Evolutionary conservation across 495 filamentous ascomycete species (phyloP), one percentile per base, ranked within the genome.

Genomic region (Podospora comata): DNA sequence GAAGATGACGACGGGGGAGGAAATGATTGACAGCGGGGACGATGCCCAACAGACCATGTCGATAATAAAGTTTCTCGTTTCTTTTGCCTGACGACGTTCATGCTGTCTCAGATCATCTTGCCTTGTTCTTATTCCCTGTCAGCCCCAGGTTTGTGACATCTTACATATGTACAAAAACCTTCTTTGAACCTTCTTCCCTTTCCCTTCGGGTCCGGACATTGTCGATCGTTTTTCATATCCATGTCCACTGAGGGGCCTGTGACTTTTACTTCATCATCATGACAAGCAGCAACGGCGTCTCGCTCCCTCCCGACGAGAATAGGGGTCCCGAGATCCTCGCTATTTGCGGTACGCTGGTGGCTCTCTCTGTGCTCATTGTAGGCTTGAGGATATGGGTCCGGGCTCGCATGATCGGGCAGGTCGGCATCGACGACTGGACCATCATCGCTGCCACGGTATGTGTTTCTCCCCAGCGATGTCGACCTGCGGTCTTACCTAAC

Each of bases 381-480:
- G 0, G 48, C 11, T 5, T 69, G n/a, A 60, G 72, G 23, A 20
- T 64, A 15, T 71, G 60, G 39, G 67, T 69, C 28, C 48, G 72
- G 44, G 23, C 65, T 0, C 55, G 18, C 39, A 65, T 72, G 28
- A 65, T 72, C 20, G 44, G 65, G 7, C 26, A 57, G 4, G 58
- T 70, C 32, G 73, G 73, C 11, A 5, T 13, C 1, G 73, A 74
- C 54, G 73, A 74, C 67, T 70, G 68, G 66, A 54, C 53, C 60
- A 79, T 75, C 63, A 72, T 77, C 13, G 32, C 39, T 30, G 70
- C 70, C 20, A 72, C 65, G 70, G 70, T 72, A 72, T 60, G 70
- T 61, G 15, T n/a, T 62, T 34, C 4, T 16, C 15, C 9, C 26
- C 27, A 18, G 3, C 6, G 2, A 28, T 30, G n/a, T 28, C 27